phyloP scores from a whole-genome alignment of 108 stramenopile genomes.

The Cyclostephanos invisitatus region DNA sequence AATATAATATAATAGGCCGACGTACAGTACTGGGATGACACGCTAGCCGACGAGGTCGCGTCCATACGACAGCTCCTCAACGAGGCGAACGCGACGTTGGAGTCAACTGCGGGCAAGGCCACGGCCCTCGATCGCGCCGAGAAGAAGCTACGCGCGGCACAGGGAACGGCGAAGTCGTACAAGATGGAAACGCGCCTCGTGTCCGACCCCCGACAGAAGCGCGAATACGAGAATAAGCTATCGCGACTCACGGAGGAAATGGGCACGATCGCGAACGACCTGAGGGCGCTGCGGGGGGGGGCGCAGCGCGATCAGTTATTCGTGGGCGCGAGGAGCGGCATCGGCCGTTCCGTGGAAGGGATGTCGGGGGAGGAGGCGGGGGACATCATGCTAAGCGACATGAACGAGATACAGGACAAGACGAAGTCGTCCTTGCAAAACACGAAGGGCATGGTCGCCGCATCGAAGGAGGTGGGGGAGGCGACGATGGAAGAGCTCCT shows the following conservation, averaged over 20 bases:
- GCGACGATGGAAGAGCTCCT: constrained; percentile 85
- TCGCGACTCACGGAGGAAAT: constrained; percentile 59
- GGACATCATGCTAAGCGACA: constrained; percentile 72
- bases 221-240: constrained; percentile 60
- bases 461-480: constrained; percentile 83
- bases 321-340: constrained; percentile 37
- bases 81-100: constrained; percentile 8
- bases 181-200: constrained; percentile 88
- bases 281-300: constrained; percentile 67
- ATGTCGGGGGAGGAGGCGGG: constrained; percentile 67
- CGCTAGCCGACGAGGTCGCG: constrained; percentile 69
- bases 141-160: constrained; percentile 61
- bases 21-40: constrained; percentile 91
- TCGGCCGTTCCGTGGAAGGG: constrained; percentile 28
- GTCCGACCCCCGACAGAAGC: constrained; percentile 53
- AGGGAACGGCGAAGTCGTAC: constrained; percentile 74
- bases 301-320: constrained; percentile 67
- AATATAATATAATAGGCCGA: constrained; percentile 50
- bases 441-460: constrained; percentile 75
- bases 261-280: constrained; percentile 61
- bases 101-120: constrained; percentile 50
- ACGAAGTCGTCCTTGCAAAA: constrained; percentile 75
- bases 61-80: constrained; percentile 57
- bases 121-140: constrained; percentile 67
- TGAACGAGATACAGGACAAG: constrained; percentile 72